phyloP scores from a whole-genome alignment of 2,329 filamentous ascomycete species.

The Orbilia brochopaga region DNA sequence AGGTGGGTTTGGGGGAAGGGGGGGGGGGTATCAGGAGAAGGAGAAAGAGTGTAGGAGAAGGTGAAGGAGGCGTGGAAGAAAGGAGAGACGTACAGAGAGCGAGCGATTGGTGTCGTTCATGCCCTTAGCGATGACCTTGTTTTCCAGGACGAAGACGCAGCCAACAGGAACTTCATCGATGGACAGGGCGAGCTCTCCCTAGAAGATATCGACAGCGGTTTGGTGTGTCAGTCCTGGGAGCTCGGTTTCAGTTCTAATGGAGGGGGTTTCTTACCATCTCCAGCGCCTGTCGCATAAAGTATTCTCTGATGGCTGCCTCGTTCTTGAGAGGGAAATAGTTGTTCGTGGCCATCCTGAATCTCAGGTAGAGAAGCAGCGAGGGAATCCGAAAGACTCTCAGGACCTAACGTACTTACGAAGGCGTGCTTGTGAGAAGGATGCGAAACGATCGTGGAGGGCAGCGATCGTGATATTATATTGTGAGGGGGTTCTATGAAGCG shows the following conservation, averaged over 20 bases:
- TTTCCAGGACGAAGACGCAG: constrained; percentile 85
- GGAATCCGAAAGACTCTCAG: constrained; percentile 31
- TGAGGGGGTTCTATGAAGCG: too few relatives aligned
- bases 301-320: constrained; percentile 61
- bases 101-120: constrained; percentile 98
- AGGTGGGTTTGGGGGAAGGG: neutral
- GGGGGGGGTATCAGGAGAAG: neutral
- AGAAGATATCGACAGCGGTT: constrained; percentile 52
- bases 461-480: too few relatives aligned
- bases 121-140: constrained; percentile 79
- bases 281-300: constrained; percentile 84
- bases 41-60: neutral
- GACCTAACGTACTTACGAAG: too few relatives aligned
- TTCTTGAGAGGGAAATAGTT: constrained; percentile 44
- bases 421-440: too few relatives aligned
- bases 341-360: constrained; percentile 25
- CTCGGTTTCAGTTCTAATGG: too few relatives aligned
- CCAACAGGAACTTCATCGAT: constrained; percentile 95
- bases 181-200: constrained; percentile 83
- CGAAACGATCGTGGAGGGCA: too few relatives aligned
- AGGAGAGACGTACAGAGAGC: constrained; percentile 59
- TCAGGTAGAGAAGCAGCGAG: constrained; percentile 6
- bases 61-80: constrained; percentile 5
- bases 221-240: constrained; percentile 11
- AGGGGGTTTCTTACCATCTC: constrained; percentile 69